These are phyloP conservation scores for Boletellus deceptivus DNA, from an alignment of 1,284 basidiomycete genomes.

Conservation along the genomic window DNA sequence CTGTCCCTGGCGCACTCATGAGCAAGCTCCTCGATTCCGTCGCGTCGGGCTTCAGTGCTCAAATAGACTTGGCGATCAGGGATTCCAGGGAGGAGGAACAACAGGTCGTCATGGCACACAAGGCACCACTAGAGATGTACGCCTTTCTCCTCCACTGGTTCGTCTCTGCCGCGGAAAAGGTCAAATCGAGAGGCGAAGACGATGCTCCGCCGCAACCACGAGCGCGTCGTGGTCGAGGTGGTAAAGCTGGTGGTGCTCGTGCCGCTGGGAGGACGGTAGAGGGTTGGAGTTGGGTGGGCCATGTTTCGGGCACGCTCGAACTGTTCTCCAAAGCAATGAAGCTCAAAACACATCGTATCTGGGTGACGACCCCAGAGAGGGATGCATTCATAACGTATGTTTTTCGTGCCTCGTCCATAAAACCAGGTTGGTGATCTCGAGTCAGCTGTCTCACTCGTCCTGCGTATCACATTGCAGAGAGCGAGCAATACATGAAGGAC, in stretches of 20 bases:
- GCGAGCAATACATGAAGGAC: slow-evolving; percentile 85
- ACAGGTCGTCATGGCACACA: slow-evolving; percentile 67
- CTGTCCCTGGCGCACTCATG: slow-evolving; percentile 60
- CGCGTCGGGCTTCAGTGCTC: slow-evolving; percentile 64
- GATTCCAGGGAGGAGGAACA: slow-evolving; percentile 73
- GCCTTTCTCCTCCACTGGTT: slow-evolving; percentile 89
- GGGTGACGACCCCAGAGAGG: slow-evolving; percentile 81
- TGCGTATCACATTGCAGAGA: slow-evolving; percentile 85
- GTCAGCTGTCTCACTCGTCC: slow-evolving; percentile 83
- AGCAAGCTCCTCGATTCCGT: slow-evolving; percentile 79
- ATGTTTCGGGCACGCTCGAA: slow-evolving; percentile 67
- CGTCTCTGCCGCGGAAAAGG: slow-evolving; percentile 72
- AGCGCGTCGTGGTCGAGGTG: slow-evolving; percentile 55
- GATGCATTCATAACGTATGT: slow-evolving; percentile 81
- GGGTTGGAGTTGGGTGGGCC: slow-evolving; percentile 76
- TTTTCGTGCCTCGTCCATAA: slow-evolving; percentile 1
- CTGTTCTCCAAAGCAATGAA: slow-evolving; percentile 73
- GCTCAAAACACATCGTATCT: slow-evolving; percentile 78
- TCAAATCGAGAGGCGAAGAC: slow-evolving; percentile 55
- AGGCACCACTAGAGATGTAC: slow-evolving; percentile 80
- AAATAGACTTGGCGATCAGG: slow-evolving; percentile 65
- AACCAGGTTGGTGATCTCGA: neutral
- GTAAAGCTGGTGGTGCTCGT: slow-evolving; percentile 46
- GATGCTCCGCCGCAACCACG: slow-evolving; percentile 52
- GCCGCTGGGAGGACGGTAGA: slow-evolving; percentile 45